phyloP scores from a whole-genome alignment of 345 rosid species.

The Bruguiera gymnorhiza region DNA sequence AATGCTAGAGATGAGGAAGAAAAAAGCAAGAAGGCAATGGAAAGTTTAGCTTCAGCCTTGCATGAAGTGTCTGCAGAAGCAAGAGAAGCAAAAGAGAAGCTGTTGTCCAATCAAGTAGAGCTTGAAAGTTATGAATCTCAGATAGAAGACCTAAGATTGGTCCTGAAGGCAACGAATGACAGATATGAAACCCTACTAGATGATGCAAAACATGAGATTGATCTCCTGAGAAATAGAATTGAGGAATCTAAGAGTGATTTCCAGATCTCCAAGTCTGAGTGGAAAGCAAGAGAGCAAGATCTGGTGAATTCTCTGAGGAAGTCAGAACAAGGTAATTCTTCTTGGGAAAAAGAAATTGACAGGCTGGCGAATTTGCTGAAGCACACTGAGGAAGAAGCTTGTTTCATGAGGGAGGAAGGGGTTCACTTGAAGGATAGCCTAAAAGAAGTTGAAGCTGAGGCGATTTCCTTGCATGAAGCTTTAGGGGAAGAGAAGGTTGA shows the following conservation, averaged over 20 bases:
- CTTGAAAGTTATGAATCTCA: conserved; percentile 68
- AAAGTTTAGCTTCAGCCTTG: conserved; percentile 88
- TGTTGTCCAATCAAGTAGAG: conserved; percentile 62
- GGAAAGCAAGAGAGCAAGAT: conserved; percentile 76
- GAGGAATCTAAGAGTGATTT: conserved; percentile 59
- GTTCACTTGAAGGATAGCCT: conserved; percentile 59
- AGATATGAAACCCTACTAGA: conserved; percentile 82
- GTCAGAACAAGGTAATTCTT: conserved; percentile 66
- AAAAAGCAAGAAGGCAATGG: conserved; percentile 97
- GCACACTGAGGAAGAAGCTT: conserved; percentile 72
- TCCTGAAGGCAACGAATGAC: conserved; percentile 71
- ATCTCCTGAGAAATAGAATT: conserved; percentile 44
- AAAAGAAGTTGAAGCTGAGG: conserved; percentile 82
- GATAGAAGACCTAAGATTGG: conserved; percentile 72
- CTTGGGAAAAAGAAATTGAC: conserved; percentile 63
- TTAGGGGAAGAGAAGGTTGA: conserved; percentile 69
- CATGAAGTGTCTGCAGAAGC: conserved; percentile 94
- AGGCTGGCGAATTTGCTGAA: conserved; percentile 64
- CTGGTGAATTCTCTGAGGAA: conserved; percentile 51
- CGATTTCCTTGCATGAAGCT: conserved; percentile 61
- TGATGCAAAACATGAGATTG: conserved; percentile 69
- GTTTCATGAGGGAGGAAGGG: conserved; percentile 66
- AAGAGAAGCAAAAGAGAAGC: conserved; percentile 82
- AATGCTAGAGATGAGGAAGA: conserved; percentile 77
- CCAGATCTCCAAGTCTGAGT: conserved; percentile 52